Evolutionary conservation across 441 rosid species (phyloP).

Genomic region (Isatis lusitanica): DNA sequence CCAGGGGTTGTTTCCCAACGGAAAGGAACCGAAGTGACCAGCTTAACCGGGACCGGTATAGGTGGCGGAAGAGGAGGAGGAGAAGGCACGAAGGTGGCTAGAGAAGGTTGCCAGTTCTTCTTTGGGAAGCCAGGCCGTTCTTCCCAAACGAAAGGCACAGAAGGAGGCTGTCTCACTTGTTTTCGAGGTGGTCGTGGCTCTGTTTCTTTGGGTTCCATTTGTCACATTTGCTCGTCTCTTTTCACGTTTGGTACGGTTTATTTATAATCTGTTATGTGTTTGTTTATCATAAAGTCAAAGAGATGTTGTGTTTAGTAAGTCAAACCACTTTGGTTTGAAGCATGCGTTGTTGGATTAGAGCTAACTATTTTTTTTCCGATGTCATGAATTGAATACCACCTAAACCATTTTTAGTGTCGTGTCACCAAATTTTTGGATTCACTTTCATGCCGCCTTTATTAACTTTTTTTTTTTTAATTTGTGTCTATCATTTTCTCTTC

Average conservation of each 20-base stretch:
- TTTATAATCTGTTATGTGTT: not conserved
- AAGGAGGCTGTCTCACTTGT: conserved; percentile 61
- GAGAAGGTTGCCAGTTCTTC: conserved; percentile 64
- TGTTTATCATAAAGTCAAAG: not conserved
- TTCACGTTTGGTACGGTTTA: not conserved
- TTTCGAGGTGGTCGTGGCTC: conserved; percentile 38
- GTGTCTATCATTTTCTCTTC: conserved; percentile 16
- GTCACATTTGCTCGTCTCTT: conserved; percentile 2
- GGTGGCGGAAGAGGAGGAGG: conserved; percentile 38
- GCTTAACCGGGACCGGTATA: conserved; percentile 49
- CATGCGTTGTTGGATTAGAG: conserved; percentile 21
- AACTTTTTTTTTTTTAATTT: not conserved
- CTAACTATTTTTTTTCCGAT: conserved; percentile 14
- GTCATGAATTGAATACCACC: conserved; percentile 20
- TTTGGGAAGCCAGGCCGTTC: conserved; percentile 75
- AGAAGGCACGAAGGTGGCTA: conserved; percentile 35
- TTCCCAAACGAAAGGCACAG: conserved; percentile 88
- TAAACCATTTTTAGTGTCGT: conserved; percentile 39
- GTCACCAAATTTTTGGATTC: conserved; percentile 21
- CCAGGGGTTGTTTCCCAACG: conserved; percentile 85
- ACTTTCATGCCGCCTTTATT: conserved; percentile 12
- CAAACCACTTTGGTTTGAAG: conserved; percentile 25
- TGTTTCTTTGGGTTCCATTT: conserved; percentile 27
- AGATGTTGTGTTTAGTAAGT: conserved; percentile 29
- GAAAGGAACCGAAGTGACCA: conserved; percentile 71